Base-by-base conservation (phyloP, 192 early-diverging fungal species). In the Coemansia sp. region DNA sequence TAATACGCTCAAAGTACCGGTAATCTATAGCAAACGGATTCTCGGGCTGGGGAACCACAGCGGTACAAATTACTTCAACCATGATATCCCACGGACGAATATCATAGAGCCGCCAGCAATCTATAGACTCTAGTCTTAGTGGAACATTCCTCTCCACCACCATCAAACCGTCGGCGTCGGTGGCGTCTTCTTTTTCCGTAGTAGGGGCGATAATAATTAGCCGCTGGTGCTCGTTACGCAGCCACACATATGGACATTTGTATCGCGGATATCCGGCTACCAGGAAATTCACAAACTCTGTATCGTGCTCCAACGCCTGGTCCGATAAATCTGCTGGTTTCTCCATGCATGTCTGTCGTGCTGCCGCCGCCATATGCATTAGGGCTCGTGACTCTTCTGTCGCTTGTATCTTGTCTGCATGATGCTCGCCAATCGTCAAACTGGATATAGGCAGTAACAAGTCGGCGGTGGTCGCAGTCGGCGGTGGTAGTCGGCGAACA, bases 211-310 rank as follows among this genome's bases (percentile, higher is more conserved):
- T n/a, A n/a, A 79, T 71, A 20, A 88, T 83, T 9, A 90, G 82
- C 24, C 65, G 49, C 54, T 84, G 75, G 78, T 89, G 88, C 68
- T 89, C 83, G 22, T 88, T 87, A 1, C 88, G 79, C 39, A 89
- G 77, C 90, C 90, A 91, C 40, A 91, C 90, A 65, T 89, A 91
- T 20, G 90, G 90, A 40, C 88, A 88, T 62, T 86, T 86, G 68
- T 91, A 91, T 10, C 87, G 81, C 31, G 87, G 84, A 59, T 91
- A 91, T 40, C 89, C 90, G 47, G 88, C 89, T 40, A 91, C 74
- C 25, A 91, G 59, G 53, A 91, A 91, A 20, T 86, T 86, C 4
- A 87, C 80, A 5, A 81, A 79, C 25, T 71, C 56, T 19, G 74
- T 54, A 62, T 91, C 90, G 58, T 40, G 38, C 45, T 65, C 73